A percentile compares a stretch with the other conserved stretches of the same genome.
These are phyloP conservation scores for Pseudopyricularia cyperi DNA, from an alignment of 2,329 filamentous ascomycete species.

Conservation along the genomic window DNA sequence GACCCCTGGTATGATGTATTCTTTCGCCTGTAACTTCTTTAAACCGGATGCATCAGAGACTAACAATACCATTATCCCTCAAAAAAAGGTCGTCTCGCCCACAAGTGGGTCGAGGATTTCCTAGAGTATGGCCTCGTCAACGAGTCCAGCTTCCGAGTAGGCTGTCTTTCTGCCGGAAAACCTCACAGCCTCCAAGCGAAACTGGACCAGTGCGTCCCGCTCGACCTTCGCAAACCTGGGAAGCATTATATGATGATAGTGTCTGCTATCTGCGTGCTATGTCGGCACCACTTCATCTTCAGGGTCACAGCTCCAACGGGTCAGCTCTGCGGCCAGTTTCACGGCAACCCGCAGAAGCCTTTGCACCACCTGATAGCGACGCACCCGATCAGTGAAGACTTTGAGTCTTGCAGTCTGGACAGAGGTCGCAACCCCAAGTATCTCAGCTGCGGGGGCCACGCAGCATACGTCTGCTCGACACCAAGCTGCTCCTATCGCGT, in stretches of 20 bases:
- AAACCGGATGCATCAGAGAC: neutral
- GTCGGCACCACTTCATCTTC: conserved; percentile 20
- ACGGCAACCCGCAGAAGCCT: conserved; percentile 6
- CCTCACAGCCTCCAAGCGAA: neutral
- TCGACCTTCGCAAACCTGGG: neutral
- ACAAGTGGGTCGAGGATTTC: conserved; percentile 11
- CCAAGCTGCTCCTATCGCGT: conserved; percentile 27
- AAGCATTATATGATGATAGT: conserved; percentile 4
- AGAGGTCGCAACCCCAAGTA: conserved; percentile 15
- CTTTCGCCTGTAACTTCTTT: neutral
- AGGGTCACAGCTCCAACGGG: conserved; percentile 8
- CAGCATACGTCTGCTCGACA: conserved; percentile 27
- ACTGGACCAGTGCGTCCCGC: neutral
- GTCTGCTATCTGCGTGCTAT: conserved; percentile 17
- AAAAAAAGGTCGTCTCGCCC: conserved; percentile 9
- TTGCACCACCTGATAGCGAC: conserved; percentile 13
- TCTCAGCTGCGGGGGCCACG: conserved; percentile 22
- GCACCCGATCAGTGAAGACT: conserved; percentile 1
- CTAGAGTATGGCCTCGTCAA: conserved; percentile 6
- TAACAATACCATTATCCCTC: neutral
- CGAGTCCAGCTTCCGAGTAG: conserved; percentile 4
- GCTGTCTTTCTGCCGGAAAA: conserved; percentile 5
- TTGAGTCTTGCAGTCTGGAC: neutral
- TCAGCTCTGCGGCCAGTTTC: conserved; percentile 6
- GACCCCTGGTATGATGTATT: neutral